Evolutionary conservation across 2,329 filamentous ascomycete genomes (phyloP).

Genomic region (Pseudodiploospora longispora): DNA sequence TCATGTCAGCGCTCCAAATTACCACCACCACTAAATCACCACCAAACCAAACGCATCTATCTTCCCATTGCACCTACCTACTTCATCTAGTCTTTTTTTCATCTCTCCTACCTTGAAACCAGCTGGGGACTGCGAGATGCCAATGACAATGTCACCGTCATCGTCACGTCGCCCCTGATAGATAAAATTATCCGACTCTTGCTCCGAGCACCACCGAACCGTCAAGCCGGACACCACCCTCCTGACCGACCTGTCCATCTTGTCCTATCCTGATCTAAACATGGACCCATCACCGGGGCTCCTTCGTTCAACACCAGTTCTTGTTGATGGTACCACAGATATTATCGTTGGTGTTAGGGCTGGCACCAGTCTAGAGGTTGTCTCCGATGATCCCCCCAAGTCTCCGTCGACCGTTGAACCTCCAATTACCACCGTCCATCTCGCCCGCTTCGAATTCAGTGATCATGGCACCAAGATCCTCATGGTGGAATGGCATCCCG

Average conservation of each 20-base stretch:
- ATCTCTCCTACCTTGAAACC: too few species aligned
- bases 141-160: not conserved
- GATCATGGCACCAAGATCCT: constrained; percentile 85
- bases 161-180: not conserved
- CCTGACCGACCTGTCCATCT: not conserved
- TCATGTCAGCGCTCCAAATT: constrained; percentile 2
- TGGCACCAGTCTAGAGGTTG: too few species aligned
- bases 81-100: too few species aligned
- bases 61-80: too few species aligned
- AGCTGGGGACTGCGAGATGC: too few species aligned
- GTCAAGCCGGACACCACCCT: constrained; percentile 3
- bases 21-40: too few species aligned
- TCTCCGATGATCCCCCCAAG: not conserved
- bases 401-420: constrained; percentile 9
- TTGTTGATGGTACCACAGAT: not conserved
- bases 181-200: constrained; percentile 6
- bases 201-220: constrained; percentile 8
- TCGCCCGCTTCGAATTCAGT: constrained; percentile 76
- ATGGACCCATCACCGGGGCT: constrained; percentile 24
- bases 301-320: constrained; percentile 21
- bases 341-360: too few species aligned
- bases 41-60: too few species aligned
- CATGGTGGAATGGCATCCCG: constrained; percentile 80
- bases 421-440: constrained; percentile 26
- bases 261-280: constrained; percentile 2